Conservation (phyloP, 805 yeast genomes). For the Zygosaccharomyces bisporus region DNA sequence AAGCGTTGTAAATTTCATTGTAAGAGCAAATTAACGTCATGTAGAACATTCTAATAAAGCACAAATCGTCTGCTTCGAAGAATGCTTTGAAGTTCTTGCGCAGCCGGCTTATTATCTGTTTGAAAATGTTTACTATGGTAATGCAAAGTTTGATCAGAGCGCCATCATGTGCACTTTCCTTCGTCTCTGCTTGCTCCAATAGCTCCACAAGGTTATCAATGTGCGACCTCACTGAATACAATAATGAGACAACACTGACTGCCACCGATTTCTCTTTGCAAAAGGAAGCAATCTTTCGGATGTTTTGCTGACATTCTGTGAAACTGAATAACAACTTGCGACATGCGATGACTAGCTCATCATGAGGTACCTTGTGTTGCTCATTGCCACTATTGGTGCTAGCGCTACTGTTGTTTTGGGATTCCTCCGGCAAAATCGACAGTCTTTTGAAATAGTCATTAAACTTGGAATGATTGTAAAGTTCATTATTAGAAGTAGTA, state of each 20-base stretch:
- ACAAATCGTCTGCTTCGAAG: conserved; percentile 56
- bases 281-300: conserved; percentile 54
- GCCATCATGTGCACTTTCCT: conserved; percentile 35
- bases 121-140: conserved; percentile 45
- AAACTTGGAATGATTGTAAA: conserved; percentile 41
- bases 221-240: conserved; percentile 50
- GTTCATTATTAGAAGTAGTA: conserved; percentile 18
- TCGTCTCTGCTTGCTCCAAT: conserved; percentile 50
- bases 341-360: conserved; percentile 39
- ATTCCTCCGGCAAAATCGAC: conserved; percentile 57
- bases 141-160: conserved; percentile 38
- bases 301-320: conserved; percentile 59
- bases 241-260: conserved; percentile 48
- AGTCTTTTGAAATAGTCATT: conserved; percentile 63
- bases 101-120: conserved; percentile 44
- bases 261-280: conserved; percentile 54
- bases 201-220: conserved; percentile 56
- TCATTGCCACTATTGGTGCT: conserved; percentile 12
- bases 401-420: conserved; percentile 12
- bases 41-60: conserved; percentile 61
- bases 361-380: conserved; percentile 29
- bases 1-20: conserved; percentile 65
- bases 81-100: conserved; percentile 47
- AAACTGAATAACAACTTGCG: conserved; percentile 59
- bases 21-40: conserved; percentile 59